Evolutionary conservation across 2,329 filamentous ascomycete species (phyloP), one percentile per base, ranked within the genome.

Genomic region (Calonectria hongkongensis): DNA sequence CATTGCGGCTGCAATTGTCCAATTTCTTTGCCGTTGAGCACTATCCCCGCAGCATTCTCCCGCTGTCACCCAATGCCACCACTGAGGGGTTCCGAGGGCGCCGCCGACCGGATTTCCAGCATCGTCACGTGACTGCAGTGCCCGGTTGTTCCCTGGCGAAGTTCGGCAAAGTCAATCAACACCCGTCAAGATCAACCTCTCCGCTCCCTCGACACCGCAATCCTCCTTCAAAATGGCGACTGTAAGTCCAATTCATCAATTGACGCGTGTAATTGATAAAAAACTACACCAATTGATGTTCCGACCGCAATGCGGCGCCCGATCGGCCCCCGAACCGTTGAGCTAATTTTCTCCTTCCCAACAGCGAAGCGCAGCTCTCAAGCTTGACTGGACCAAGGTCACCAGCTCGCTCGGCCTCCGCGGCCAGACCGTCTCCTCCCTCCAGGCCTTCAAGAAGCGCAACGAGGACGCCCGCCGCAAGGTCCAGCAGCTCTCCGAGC

Each of bases 361-460:
- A 86, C 86, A 98, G 96, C 94, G 95, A 92, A 98, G 95, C 92
- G 96, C 96, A 90, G 96, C 96, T 88, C 92, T 97, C 88, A 99
- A 98, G 92, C 92, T 99, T 91, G 97, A 99, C 93, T 99, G 97
- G 97, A 92, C 92, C 89, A 97, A 97, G 89, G 92, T 99, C 84
- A 94, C 94, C 88, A 92, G 91, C 88, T 97, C 96, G 84, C 95
- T 99, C 83, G 96, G 96, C 86, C 95, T 99, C 86, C 95, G 95
- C 87, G 97, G 97, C 86, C 94, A 95, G 89, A 99, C 97, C 80
- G 96, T 95, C 80, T 88, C 93, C 82, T 94, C 96, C 75, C 95
- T 99, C 75, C 94, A 96, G 86, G 92, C 95, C 79, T 99, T 99
- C 94, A 99, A 99, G 92, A 97, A 98, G 93, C 96, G 97, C 89